A percentile compares a stretch with the other conserved stretches of the same genome.
These are phyloP conservation scores for Astragalus glycyphyllos DNA, from an alignment of 306 rosid genomes.

Conservation along the genomic window DNA sequence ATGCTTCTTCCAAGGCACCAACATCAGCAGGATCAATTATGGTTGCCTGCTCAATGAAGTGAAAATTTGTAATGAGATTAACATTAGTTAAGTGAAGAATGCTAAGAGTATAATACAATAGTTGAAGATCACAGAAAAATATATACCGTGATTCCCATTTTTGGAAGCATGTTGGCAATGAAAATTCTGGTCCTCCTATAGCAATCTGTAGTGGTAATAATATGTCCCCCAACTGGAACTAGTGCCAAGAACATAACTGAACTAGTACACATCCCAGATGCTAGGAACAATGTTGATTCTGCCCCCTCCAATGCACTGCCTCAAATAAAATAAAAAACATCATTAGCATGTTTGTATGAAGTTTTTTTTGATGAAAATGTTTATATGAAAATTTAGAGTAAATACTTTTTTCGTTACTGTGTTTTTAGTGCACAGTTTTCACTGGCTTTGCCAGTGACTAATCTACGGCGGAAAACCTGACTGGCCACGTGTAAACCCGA, in stretches of 20 bases:
- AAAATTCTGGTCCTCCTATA: conserved; percentile 88
- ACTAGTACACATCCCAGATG: conserved; percentile 96
- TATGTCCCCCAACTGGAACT: conserved; percentile 91
- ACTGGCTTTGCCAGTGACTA: too few relatives aligned
- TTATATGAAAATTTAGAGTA: not conserved
- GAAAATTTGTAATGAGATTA: not conserved
- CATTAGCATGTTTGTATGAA: not conserved
- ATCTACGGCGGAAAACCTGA: too few relatives aligned
- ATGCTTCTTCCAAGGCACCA: conserved; percentile 67
- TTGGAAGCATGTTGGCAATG: conserved; percentile 79
- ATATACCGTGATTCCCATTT: conserved; percentile 82
- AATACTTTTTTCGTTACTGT: too few relatives aligned
- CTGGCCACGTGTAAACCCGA: too few relatives aligned
- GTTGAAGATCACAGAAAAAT: too few relatives aligned
- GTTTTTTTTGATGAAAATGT: too few relatives aligned
- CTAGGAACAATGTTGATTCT: conserved; percentile 78
- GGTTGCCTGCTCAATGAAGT: conserved; percentile 60
- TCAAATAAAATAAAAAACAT: conserved; percentile 17
- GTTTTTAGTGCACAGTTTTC: too few relatives aligned
- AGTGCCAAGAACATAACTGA: conserved; percentile 77
- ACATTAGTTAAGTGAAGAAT: not conserved
- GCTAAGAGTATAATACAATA: too few relatives aligned
- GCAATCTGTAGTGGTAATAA: conserved; percentile 91
- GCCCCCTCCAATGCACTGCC: conserved; percentile 90
- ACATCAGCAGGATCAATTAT: conserved; percentile 87